Evolutionary conservation across 2,329 filamentous ascomycete species (phyloP), one percentile per base, ranked within the genome.

Genomic region (Grosmannia penicillata): DNA sequence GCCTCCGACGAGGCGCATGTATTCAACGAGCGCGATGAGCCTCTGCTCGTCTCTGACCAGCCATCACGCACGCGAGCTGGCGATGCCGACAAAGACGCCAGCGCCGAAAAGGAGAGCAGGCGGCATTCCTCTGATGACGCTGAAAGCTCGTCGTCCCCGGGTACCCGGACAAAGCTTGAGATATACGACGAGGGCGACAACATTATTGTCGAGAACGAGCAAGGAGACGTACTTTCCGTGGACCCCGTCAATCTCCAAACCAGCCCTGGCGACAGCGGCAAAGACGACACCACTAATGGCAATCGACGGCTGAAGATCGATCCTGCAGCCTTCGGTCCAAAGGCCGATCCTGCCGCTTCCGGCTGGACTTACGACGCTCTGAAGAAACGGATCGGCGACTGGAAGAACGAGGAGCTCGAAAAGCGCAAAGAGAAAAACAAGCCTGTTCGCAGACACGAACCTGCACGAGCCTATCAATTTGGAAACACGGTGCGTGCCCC

Each of bases 391-490:
- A 48, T 75, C 40, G 63, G 56, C 6, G 61, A 66, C 21, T 66
- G 70, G 54, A 69, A 68, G 33, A 66, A 71, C 5, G 68, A 71
- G n/a, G 70, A 84, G 47, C 58, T 76, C 33, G 60, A 71, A 35
- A 72, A 74, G 49, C 68, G 74, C 31, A 81, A 78, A 49, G 63
- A 63, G 30, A 75, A 77, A 55, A 54, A 63, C 3, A 72, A 78
- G 46, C 56, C 47, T 11, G 61, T 66, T 27, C 66, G 72, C 37
- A 70, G 63, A 46, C 69, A 75, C 47, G 80, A 81, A 39, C 81
- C 82, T 11, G 84, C 84, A n/a, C 66, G 79, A 34, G 83, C 83
- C 6, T 93, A 87, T 53, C 82, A 87, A 47, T 89, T 85, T 51
- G 84, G 84, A 45, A 87, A 84, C 53, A 87, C 71, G 31, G 73